Percentiles rank a stretch among this genome's conserved stretches.
phyloP scores from a whole-genome alignment of 139 green algal species.

The Chlamydomonas sp. region DNA sequence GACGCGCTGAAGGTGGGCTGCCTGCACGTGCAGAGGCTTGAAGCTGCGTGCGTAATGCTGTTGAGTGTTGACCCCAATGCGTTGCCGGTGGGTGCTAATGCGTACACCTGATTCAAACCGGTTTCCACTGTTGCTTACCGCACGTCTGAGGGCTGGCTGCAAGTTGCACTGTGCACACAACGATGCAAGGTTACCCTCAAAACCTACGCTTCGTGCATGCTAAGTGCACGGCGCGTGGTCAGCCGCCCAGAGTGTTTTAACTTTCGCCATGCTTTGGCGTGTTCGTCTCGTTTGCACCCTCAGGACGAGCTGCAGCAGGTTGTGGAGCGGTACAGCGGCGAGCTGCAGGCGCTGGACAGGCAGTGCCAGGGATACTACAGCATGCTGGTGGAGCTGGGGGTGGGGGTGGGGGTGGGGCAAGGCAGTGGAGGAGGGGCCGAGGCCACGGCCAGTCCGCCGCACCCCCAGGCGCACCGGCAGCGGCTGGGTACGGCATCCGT shows the following conservation, averaged over 20 bases:
- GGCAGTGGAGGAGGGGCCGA: no score
- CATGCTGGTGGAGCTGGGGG: conserved; percentile 8
- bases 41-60: neutral
- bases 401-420: neutral
- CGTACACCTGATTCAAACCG: no score
- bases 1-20: conserved; percentile 11
- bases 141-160: neutral
- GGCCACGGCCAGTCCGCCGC: no score
- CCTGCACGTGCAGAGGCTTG: neutral
- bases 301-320: conserved; percentile 35
- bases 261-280: neutral
- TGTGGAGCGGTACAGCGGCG: conserved; percentile 12
- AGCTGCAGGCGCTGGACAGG: conserved; percentile 26
- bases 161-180: neutral
- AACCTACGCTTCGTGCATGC: neutral
- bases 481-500: no score
- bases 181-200: neutral
- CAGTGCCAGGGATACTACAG: conserved; percentile 21
- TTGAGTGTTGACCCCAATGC: neutral
- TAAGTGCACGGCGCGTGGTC: neutral
- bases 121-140: no score
- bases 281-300: neutral
- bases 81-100: no score
- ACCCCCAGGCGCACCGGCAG: no score
- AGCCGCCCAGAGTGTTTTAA: neutral